Percentiles rank a stretch among this genome's conserved stretches.
Evolutionary conservation across 441 rosid genomes (phyloP).

Genomic region (Populus hybrid): DNA sequence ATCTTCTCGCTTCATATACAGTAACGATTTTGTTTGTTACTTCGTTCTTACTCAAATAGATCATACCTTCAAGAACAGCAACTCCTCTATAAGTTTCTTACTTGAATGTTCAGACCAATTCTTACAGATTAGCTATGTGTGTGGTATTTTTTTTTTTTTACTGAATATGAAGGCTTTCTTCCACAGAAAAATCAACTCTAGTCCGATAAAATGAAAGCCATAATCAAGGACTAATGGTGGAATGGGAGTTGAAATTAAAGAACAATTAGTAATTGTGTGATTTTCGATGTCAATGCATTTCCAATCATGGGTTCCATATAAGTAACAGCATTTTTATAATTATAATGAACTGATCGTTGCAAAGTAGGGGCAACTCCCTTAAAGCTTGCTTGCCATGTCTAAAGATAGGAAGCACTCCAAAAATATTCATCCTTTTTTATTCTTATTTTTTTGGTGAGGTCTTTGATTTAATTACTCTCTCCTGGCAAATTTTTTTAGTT

Average conservation of each 20-base stretch:
- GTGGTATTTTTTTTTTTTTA: no score
- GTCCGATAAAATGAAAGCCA: neutral
- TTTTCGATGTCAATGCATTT: neutral
- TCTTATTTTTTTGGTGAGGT: neutral
- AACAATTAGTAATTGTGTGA: neutral
- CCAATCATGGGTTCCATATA: neutral
- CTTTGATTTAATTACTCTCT: neutral
- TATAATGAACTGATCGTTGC: neutral
- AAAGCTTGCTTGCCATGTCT: slow-evolving; percentile 27
- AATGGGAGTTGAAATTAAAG: neutral
- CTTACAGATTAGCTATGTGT: neutral
- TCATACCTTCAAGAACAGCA: neutral
- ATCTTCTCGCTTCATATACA: neutral
- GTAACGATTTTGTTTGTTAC: neutral
- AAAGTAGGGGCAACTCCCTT: slow-evolving; percentile 10
- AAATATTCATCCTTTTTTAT: neutral
- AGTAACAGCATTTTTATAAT: neutral
- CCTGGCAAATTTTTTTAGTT: neutral
- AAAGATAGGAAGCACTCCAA: neutral
- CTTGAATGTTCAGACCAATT: neutral
- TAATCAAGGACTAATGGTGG: neutral
- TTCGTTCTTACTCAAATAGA: neutral
- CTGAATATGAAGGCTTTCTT: neutral
- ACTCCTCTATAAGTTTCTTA: neutral
- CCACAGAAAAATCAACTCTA: neutral